Conservation (phyloP, 1,284 basidiomycete genomes). For the Ceratorhiza oryzae-sativae region DNA sequence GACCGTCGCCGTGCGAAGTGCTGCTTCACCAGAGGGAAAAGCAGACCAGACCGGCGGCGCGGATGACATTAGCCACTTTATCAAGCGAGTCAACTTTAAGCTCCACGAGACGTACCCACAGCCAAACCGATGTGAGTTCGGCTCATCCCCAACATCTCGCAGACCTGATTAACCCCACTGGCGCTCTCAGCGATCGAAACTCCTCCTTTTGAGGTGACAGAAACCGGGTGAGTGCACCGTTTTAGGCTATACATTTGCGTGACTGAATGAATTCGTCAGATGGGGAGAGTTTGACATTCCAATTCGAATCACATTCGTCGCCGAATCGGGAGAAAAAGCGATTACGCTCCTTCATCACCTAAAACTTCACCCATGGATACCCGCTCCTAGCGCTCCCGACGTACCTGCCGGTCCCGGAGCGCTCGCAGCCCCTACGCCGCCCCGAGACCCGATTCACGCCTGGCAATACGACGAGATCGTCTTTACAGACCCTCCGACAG, state of each 20-base stretch:
- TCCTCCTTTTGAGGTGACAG: slow-evolving; percentile 92
- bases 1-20: slow-evolving; percentile 93
- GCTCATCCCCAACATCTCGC: too few relatives aligned
- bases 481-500: slow-evolving; percentile 91
- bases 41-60: slow-evolving; percentile 80
- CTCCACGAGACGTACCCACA: slow-evolving; percentile 96
- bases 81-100: slow-evolving; percentile 97
- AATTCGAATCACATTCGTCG: slow-evolving; percentile 91
- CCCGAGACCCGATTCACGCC: slow-evolving; percentile 73
- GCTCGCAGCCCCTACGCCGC: slow-evolving; percentile 47
- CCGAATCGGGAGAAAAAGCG: slow-evolving; percentile 92
- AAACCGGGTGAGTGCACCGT: slow-evolving; percentile 74
- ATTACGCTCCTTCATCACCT: slow-evolving; percentile 89
- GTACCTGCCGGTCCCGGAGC: slow-evolving; percentile 42
- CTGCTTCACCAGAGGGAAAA: slow-evolving; percentile 60
- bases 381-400: slow-evolving; percentile 45
- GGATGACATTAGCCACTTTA: slow-evolving; percentile 86
- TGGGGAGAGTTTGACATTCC: slow-evolving; percentile 99
- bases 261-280: slow-evolving; percentile 53
- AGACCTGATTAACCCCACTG: too few relatives aligned
- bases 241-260: too few relatives aligned
- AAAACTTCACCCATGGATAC: slow-evolving; percentile 92
- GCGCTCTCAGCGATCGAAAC: slow-evolving; percentile 80
- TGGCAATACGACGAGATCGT: slow-evolving; percentile 99
- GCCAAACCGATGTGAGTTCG: slow-evolving; percentile 82